A percentile compares a stretch with the other conserved stretches of the same genome.
Evolutionary conservation across 2,329 filamentous ascomycete species (phyloP).

Genomic region (Phialemonium atrogriseum): DNA sequence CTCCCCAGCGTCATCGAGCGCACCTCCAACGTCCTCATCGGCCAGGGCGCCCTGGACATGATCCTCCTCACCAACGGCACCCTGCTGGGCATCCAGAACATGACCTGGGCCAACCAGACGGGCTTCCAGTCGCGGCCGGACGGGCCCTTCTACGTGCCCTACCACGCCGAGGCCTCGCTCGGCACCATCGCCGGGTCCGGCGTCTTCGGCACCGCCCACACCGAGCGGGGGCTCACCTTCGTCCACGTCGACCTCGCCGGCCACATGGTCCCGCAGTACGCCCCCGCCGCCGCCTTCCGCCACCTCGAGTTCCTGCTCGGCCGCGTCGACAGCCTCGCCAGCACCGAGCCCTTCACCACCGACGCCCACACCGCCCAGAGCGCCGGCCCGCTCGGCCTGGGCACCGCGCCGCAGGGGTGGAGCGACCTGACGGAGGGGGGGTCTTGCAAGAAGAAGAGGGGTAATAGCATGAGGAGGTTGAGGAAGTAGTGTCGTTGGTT

Average conservation of each 20-base stretch:
- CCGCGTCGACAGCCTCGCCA: slow-evolving; percentile 48
- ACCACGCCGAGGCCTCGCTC: slow-evolving; percentile 37
- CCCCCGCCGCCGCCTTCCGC: slow-evolving; percentile 59
- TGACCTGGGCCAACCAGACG: slow-evolving; percentile 66
- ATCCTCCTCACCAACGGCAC: slow-evolving; percentile 62
- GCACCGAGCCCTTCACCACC: slow-evolving; percentile 28
- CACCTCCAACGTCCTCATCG: slow-evolving; percentile 65
- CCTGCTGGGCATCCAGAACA: slow-evolving; percentile 67
- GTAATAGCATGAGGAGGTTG: too few species aligned
- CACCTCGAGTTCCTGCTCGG: slow-evolving; percentile 71
- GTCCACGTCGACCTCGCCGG: slow-evolving; percentile 56
- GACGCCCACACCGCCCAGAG: slow-evolving; percentile 16
- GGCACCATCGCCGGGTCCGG: slow-evolving; percentile 37
- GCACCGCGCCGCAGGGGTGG: slow-evolving; percentile 20
- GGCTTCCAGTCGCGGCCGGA: slow-evolving; percentile 57
- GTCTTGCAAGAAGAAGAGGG: too few species aligned
- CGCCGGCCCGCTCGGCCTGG: slow-evolving; percentile 14
- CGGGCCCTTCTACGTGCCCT: slow-evolving; percentile 62
- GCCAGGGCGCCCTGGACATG: slow-evolving; percentile 63
- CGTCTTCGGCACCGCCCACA: slow-evolving; percentile 60
- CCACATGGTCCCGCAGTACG: slow-evolving; percentile 62
- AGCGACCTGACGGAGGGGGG: too few species aligned
- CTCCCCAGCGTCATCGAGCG: slow-evolving; percentile 66
- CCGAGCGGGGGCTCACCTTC: slow-evolving; percentile 69
- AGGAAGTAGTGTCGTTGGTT: too few species aligned